Evolutionary conservation across 139 green algal species (phyloP), one percentile per base, ranked within the genome.

Genomic region (Chlamydomonas sphaeroides): DNA sequence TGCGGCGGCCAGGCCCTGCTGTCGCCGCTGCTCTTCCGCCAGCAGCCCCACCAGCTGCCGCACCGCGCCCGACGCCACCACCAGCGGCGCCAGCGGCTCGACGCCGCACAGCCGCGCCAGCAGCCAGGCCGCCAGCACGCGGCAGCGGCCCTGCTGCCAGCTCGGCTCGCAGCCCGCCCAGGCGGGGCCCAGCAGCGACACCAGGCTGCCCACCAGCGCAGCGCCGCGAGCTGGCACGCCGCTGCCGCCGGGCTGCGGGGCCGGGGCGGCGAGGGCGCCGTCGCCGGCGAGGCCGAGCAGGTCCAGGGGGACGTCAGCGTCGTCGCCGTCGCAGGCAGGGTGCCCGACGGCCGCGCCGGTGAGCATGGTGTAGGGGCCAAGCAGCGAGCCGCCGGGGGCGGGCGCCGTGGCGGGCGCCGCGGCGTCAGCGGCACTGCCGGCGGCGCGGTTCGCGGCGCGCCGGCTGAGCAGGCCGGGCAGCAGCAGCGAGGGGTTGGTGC

Each of bases 41-140:
- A 86, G 30, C 51, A 82, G 42, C 3, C 32, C 39, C 35, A 66
- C 32, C 62, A 86, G 81, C 61, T 62, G 32, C 21, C 70, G 72
- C 23, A 75, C 81, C 33, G 65, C 71, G 0, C 42, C 81, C 21
- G n/a, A 11, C 28, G 30, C 57, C 53, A 79, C 26, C 30, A 82
- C n/a, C 30, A 53, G 2, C 21, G 48, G 39, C 30, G 33, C 72
- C 20, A 62, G 21, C 30, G 35, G 42, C 7, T 35, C 10, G 23
- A n/a, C 5, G 1, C 57, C 81, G 53, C 61, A 76, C 33, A 82
- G 21, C 1, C 71, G 65, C 53, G 81, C 62, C 33, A 86, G 69
- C 30, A 86, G 62, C 71, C 71, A 86, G 0, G 59, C 81, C 38
- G 71, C 71, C 48, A 80, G 53, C 59, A 66, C 66, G 8, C 79